These are phyloP conservation scores for Pleurotus salmoneostramineus DNA, from an alignment of 768 basidiomycete species.

Conservation along the genomic window DNA sequence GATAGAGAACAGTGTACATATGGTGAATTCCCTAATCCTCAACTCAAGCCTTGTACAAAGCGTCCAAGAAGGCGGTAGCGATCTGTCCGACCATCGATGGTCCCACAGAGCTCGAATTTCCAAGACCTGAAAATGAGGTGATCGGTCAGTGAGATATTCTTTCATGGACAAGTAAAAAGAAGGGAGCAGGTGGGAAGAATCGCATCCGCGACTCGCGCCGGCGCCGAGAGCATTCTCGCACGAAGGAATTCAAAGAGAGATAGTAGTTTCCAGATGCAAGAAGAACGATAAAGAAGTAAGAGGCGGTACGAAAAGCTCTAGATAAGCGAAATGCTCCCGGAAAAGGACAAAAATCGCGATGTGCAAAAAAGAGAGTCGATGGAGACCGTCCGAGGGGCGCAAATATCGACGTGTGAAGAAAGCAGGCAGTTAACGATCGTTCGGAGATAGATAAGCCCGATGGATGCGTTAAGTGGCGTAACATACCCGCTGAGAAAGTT, in stretches of 20 bases:
- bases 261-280: no score
- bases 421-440: no score
- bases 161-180: neutral
- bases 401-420: no score
- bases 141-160: neutral
- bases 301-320: no score
- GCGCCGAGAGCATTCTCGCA: neutral
- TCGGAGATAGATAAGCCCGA: no score
- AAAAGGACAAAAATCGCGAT: neutral
- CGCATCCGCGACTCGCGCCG: neutral
- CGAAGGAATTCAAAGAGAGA: no score
- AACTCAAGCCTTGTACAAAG: conserved; percentile 73
- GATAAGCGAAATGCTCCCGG: neutral
- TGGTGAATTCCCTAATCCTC: neutral
- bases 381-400: no score
- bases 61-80: conserved; percentile 78
- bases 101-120: conserved; percentile 78
- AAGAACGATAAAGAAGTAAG: no score
- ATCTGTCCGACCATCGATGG: conserved; percentile 75
- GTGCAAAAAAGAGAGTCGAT: no score
- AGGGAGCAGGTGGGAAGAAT: no score
- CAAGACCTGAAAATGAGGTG: conserved; percentile 56
- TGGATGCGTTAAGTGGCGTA: no score
- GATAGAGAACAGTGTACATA: neutral
- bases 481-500: no score